These are phyloP conservation scores for Hortiboletus flavorubellus DNA, from an alignment of 768 basidiomycete genomes.

Conservation along the genomic window DNA sequence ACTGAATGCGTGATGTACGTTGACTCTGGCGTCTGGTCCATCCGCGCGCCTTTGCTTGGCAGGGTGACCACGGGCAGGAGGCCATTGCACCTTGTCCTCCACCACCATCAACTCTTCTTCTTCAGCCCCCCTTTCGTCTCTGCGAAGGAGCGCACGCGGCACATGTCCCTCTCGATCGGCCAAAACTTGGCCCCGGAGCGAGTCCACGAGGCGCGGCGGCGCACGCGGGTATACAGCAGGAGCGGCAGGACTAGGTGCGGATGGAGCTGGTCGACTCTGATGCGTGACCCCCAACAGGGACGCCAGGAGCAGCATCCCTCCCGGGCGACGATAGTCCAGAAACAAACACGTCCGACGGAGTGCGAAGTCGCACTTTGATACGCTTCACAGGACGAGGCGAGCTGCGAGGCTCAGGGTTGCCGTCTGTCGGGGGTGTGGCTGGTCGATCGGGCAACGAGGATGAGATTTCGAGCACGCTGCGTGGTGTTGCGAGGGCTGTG, in stretches of 20 bases:
- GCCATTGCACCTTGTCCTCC: constrained; percentile 6
- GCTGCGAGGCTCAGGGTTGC: neutral
- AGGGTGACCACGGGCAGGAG: constrained; percentile 10
- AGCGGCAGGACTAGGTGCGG: neutral
- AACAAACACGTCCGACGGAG: constrained; percentile 15
- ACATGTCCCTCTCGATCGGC: constrained; percentile 18
- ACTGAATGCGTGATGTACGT: constrained; percentile 17
- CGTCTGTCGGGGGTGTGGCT: neutral
- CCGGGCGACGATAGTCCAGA: constrained; percentile 16
- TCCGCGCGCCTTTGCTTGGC: neutral
- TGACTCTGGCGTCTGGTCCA: neutral
- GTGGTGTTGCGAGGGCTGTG: neutral
- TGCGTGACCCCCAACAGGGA: neutral
- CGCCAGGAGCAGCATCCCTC: neutral
- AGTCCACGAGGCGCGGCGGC: constrained; percentile 22
- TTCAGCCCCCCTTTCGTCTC: neutral
- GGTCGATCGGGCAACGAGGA: neutral
- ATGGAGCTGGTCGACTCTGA: neutral
- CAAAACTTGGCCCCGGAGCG: constrained; percentile 15
- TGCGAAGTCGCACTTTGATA: constrained; percentile 7
- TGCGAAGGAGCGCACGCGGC: constrained; percentile 2
- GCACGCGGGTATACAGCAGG: constrained; percentile 4
- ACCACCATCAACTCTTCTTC: neutral
- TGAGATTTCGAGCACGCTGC: neutral
- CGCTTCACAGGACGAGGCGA: constrained; percentile 1